phyloP scores from a whole-genome alignment of 345 rosid genomes.

The Citrus sinensis region DVS_A1.0 CM039168.1:3736501-3737000 shows the following conservation, averaged over 20 bases:
- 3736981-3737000: conserved; percentile 94
- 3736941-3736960: conserved; percentile 98
- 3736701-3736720: conserved; percentile 90
- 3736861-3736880: conserved; percentile 11
- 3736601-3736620: conserved; percentile 13
- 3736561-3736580: conserved; percentile 74
- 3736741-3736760: conserved; percentile 93
- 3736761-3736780: conserved; percentile 84
- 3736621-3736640: not conserved
- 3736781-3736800: conserved; percentile 91
- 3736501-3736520: conserved; percentile 80
- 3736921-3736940: conserved; percentile 39
- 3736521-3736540: conserved; percentile 96
- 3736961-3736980: conserved; percentile 97
- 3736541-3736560: conserved; percentile 78
- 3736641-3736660: not conserved
- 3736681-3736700: conserved; percentile 69
- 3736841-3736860: conserved; percentile 76
- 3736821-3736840: conserved; percentile 93
- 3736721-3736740: conserved; percentile 98
- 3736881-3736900: conserved; percentile 8
- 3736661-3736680: conserved; percentile 11
- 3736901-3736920: not conserved
- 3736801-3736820: conserved; percentile 88
- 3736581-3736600: conserved; percentile 70